Evolutionary conservation across 2,329 filamentous ascomycete species (phyloP).

Genomic region (Didymosphaeria variabile): DNA sequence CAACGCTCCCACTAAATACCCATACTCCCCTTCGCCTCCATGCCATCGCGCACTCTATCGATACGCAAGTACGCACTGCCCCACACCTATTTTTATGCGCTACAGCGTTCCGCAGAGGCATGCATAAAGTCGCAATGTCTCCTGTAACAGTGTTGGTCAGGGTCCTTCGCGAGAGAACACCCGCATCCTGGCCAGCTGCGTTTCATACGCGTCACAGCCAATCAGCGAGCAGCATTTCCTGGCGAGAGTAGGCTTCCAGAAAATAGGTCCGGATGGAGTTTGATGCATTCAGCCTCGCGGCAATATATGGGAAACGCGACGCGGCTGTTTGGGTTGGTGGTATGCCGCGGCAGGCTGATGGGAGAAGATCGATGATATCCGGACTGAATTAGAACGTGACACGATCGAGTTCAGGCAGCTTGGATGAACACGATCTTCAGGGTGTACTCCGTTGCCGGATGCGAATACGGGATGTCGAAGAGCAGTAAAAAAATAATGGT

Average conservation of each 20-base stretch:
- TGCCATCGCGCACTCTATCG: constrained; percentile 10
- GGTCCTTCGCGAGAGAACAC: constrained; percentile 13
- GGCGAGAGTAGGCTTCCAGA: not conserved
- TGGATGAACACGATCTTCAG: not conserved
- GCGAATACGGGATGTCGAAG: not conserved
- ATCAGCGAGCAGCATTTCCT: constrained; percentile 6
- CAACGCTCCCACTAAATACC: constrained; percentile 15
- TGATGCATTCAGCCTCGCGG: constrained; percentile 13
- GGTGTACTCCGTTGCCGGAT: too few relatives aligned
- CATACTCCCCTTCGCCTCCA: not conserved
- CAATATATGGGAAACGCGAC: constrained; percentile 14
- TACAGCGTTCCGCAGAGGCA: not conserved
- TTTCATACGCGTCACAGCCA: constrained; percentile 23
- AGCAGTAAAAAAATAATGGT: not conserved
- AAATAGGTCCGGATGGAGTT: not conserved
- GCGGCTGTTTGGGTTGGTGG: constrained; percentile 2
- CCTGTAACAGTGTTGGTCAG: constrained; percentile 22
- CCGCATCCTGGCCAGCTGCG: constrained; percentile 20
- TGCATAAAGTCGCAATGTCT: constrained; percentile 27
- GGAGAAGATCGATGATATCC: not conserved
- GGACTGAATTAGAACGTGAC: not conserved
- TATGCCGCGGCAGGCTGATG: constrained; percentile 8
- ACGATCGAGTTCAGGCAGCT: not conserved
- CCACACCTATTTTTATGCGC: constrained; percentile 20
- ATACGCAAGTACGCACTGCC: constrained; percentile 5